Evolutionary conservation across 108 stramenopile genomes (phyloP).

Genomic region (Fistulifera pelliculosa): DNA sequence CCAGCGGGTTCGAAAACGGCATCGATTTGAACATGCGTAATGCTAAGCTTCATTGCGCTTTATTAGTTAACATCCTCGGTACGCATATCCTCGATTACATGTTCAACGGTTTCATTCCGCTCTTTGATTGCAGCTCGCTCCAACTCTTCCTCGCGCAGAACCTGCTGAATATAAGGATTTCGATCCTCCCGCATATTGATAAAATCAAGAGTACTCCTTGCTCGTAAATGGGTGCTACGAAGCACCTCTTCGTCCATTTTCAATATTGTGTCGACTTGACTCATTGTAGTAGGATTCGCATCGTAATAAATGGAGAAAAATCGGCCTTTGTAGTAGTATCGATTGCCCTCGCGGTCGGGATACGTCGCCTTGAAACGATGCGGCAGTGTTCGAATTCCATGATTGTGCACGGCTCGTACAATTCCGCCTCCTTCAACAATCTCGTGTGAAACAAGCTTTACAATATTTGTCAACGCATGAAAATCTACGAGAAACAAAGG

Average conservation of each 20-base stretch:
- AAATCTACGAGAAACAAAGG: constrained; percentile 3
- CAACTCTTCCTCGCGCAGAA: neutral
- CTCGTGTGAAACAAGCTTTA: constrained; percentile 22
- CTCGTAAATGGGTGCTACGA: constrained; percentile 65
- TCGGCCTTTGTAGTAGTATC: constrained; percentile 78
- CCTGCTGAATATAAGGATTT: constrained; percentile 69
- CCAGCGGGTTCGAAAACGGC: no score
- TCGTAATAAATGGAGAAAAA: constrained; percentile 79
- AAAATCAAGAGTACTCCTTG: constrained; percentile 53
- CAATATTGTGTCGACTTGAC: constrained; percentile 52
- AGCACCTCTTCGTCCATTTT: constrained; percentile 66
- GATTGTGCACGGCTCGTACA: constrained; percentile 78
- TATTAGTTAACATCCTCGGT: no score
- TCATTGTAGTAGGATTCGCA: constrained; percentile 52
- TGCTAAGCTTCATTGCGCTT: no score
- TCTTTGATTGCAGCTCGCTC: constrained; percentile 1
- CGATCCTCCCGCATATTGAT: constrained; percentile 68
- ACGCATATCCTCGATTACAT: constrained; percentile 1
- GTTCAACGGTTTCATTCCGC: neutral
- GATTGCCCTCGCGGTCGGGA: constrained; percentile 62
- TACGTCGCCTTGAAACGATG: constrained; percentile 77
- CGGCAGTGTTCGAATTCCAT: constrained; percentile 77
- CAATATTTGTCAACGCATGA: constrained; percentile 4
- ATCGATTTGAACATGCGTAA: no score
- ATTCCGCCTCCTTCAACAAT: constrained; percentile 76